These are phyloP conservation scores for Neurospora tetrasperma DNA, from an alignment of 495 filamentous ascomycete species.

Conservation along the genomic window DNA sequence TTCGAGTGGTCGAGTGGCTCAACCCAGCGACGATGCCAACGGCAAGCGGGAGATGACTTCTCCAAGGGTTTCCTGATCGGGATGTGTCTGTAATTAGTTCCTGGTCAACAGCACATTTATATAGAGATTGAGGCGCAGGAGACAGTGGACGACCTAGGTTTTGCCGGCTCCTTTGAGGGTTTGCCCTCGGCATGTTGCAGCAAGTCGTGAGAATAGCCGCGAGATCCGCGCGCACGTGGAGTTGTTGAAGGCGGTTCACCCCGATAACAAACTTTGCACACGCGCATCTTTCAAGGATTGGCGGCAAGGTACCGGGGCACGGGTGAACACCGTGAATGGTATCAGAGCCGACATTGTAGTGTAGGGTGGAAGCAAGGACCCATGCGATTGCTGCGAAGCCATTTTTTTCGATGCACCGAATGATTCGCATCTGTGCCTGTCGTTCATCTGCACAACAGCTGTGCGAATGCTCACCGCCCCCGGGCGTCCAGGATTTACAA, in stretches of 20 bases:
- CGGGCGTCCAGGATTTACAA: neutral
- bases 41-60: neutral
- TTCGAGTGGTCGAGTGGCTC: neutral
- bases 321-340: neutral
- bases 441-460: neutral
- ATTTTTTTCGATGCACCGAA: neutral
- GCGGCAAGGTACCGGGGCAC: neutral
- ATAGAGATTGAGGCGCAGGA: neutral
- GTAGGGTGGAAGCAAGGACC: neutral
- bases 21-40: neutral
- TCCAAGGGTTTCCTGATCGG: neutral
- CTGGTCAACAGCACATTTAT: neutral
- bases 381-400: neutral
- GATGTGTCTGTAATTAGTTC: neutral
- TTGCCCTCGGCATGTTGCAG: neutral
- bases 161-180: neutral
- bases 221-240: constrained; percentile 1
- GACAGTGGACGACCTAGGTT: neutral
- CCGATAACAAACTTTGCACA: neutral
- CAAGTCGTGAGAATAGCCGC: neutral
- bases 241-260: neutral
- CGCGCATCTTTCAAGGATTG: neutral
- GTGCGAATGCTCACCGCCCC: neutral
- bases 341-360: neutral
- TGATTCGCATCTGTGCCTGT: neutral